Conservation (phyloP, 148 eudicot genomes). For the Selenicereus undatus region DNA sequence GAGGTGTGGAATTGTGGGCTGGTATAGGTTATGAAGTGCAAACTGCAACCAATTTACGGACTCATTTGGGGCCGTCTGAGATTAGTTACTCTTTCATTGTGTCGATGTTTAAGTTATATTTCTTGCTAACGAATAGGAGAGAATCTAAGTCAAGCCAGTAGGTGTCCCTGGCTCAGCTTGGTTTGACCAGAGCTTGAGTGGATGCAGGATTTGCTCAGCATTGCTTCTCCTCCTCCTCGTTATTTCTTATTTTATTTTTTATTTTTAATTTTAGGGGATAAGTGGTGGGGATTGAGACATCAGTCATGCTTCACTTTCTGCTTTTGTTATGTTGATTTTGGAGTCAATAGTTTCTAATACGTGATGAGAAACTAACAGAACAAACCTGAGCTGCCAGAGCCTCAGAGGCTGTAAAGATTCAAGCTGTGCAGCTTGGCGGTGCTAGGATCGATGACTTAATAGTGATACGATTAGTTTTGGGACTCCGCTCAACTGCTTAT, state of each 20-base stretch:
- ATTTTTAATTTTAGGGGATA: too few species aligned
- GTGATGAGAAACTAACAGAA: too few species aligned
- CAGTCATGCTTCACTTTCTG: not conserved
- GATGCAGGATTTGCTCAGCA: not conserved
- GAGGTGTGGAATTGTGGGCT: too few species aligned
- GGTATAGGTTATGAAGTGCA: too few species aligned
- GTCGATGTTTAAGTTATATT: not conserved
- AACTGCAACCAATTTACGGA: too few species aligned
- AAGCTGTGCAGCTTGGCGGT: too few species aligned
- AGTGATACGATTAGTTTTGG: slow-evolving; percentile 5
- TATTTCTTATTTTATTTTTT: not conserved
- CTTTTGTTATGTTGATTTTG: not conserved
- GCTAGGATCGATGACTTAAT: not conserved
- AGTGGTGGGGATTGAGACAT: not conserved
- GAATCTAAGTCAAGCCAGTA: not conserved
- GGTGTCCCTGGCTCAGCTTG: not conserved
- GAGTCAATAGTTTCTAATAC: not conserved
- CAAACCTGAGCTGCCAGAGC: too few species aligned
- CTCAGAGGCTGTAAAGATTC: too few species aligned
- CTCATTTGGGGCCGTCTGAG: too few species aligned
- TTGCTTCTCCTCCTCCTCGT: not conserved
- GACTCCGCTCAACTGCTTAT: slow-evolving; percentile 24
- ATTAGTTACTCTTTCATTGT: too few species aligned
- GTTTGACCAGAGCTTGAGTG: not conserved
- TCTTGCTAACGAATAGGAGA: not conserved